phyloP scores from a whole-genome alignment of 2,329 filamentous ascomycete species.

The Didymella exigua region DNA sequence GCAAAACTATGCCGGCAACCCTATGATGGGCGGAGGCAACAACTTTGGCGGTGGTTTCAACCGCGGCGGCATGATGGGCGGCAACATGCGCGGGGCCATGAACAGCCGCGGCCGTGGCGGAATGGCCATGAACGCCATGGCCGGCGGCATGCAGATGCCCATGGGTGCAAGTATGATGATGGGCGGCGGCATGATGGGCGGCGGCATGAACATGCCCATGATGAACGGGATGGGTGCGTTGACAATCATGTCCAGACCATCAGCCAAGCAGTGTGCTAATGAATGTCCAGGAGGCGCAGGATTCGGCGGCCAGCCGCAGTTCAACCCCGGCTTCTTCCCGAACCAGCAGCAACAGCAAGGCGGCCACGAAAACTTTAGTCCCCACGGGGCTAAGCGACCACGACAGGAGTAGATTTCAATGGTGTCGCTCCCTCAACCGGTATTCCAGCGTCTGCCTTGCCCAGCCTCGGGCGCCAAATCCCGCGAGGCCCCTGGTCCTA shows the following conservation, averaged over 20 bases:
- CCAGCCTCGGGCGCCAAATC: too few species aligned
- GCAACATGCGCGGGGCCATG: constrained; percentile 55
- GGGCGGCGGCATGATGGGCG: constrained; percentile 51
- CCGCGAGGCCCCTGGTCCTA: too few species aligned
- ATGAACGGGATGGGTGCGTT: constrained; percentile 43
- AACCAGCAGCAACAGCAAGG: constrained; percentile 52
- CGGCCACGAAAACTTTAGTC: constrained; percentile 71
- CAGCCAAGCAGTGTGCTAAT: constrained; percentile 15
- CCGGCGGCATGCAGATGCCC: constrained; percentile 40
- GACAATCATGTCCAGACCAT: not conserved
- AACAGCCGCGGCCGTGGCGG: constrained; percentile 47
- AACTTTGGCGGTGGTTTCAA: constrained; percentile 49
- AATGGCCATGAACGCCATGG: constrained; percentile 48
- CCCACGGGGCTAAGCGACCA: constrained; percentile 79
- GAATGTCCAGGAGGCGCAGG: constrained; percentile 44
- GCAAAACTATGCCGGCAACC: constrained; percentile 55
- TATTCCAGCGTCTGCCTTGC: too few species aligned
- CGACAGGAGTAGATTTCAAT: constrained; percentile 64
- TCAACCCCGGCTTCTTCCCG: constrained; percentile 75
- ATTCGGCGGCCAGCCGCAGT: constrained; percentile 70
- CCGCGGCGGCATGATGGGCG: constrained; percentile 49
- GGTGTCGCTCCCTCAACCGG: not conserved
- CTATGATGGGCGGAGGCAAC: constrained; percentile 44
- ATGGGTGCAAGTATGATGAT: constrained; percentile 55
- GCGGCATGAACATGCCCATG: constrained; percentile 49